Evolutionary conservation across 1,284 basidiomycete genomes (phyloP).

Genomic region (Ceratobasidium sp.): DNA sequence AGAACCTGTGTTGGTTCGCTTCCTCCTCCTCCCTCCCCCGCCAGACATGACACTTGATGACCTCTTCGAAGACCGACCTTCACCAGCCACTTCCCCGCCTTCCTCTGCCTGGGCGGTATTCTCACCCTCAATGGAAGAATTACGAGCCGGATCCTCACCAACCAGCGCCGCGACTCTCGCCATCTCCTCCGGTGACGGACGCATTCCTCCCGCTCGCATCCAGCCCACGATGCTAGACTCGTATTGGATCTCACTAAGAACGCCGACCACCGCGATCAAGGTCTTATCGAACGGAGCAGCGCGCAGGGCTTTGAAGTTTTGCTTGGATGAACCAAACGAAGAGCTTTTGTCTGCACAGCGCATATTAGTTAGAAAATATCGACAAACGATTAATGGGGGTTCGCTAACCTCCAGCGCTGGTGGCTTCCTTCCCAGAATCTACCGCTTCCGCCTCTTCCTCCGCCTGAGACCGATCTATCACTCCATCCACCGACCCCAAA

Average conservation of each 20-base stretch:
- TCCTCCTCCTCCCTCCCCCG: neutral
- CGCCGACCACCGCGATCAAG: conserved; percentile 75
- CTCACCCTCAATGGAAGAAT: no score
- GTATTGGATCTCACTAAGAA: conserved; percentile 67
- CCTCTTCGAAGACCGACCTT: neutral
- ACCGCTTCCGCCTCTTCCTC: conserved; percentile 26
- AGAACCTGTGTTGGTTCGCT: neutral
- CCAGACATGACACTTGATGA: neutral
- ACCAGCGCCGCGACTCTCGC: conserved; percentile 7
- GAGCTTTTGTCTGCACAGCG: neutral
- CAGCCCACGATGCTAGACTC: conserved; percentile 75
- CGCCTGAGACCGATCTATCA: conserved; percentile 12
- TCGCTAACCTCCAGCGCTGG: neutral
- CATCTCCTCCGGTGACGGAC: conserved; percentile 51
- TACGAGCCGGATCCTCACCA: neutral
- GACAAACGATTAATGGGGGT: no score
- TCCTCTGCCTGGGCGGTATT: neutral
- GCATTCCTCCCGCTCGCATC: conserved; percentile 68
- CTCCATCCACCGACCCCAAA: conserved; percentile 46
- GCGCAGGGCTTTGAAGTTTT: conserved; percentile 32
- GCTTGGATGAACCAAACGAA: neutral
- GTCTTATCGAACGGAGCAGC: conserved; percentile 59
- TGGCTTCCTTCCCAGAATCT: neutral
- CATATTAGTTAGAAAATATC: neutral
- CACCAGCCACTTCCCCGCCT: neutral